These are phyloP conservation scores for Vigna hirtella DNA, from an alignment of 306 rosid species.

Conservation along the genomic window DNA sequence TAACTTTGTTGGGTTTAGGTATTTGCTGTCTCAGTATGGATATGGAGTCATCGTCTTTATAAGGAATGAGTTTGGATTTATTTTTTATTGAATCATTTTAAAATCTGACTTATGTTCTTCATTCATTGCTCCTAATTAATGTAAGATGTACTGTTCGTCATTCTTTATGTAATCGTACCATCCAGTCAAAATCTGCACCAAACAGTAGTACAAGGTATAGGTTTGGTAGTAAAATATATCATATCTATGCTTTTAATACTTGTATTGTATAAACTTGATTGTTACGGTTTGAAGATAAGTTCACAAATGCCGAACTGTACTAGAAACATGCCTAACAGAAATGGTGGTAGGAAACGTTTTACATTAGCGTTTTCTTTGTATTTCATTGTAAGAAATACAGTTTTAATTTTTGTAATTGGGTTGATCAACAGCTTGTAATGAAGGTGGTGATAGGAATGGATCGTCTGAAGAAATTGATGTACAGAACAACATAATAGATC, in stretches of 20 bases:
- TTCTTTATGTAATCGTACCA: neutral
- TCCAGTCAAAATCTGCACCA: neutral
- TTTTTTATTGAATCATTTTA: neutral
- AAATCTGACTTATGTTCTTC: neutral
- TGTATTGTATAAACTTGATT: neutral
- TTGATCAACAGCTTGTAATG: constrained; percentile 46
- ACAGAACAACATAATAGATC: constrained; percentile 60
- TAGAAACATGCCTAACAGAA: too few species aligned
- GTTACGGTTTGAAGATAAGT: neutral
- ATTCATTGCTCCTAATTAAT: constrained; percentile 7
- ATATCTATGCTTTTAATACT: neutral
- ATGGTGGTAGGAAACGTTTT: too few species aligned
- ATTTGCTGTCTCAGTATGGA: neutral
- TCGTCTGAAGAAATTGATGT: constrained; percentile 69
- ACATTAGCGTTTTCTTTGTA: too few species aligned
- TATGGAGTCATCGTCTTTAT: neutral
- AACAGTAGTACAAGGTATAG: neutral
- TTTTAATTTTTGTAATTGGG: neutral
- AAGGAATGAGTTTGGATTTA: neutral
- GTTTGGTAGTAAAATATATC: neutral
- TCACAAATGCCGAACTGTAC: too few species aligned
- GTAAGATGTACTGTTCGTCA: neutral
- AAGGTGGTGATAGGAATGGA: constrained; percentile 60
- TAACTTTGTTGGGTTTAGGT: neutral
- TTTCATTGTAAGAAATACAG: too few species aligned